Percentiles rank a stretch among this genome's conserved stretches.
Conservation (phyloP, 257 asterid genomes). For the Nicotiana attenuata region DNA sequence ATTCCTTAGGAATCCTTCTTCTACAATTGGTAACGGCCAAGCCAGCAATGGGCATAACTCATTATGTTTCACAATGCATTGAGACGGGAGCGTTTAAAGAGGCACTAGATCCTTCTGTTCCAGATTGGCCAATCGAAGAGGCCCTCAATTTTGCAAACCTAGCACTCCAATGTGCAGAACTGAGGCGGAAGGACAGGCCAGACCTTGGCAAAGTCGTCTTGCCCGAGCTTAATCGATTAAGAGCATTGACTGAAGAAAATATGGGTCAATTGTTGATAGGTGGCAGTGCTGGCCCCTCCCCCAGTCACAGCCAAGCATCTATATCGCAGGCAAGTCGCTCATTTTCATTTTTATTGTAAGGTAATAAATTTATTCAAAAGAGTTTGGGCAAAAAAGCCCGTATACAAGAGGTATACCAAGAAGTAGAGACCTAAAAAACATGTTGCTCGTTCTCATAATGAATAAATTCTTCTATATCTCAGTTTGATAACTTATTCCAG, state of each 20-base stretch:
- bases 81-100: slow-evolving; percentile 48
- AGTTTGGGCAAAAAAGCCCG: too few species aligned
- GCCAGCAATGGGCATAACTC: slow-evolving; percentile 77
- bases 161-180: slow-evolving; percentile 66
- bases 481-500: not conserved
- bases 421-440: too few species aligned
- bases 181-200: slow-evolving; percentile 80
- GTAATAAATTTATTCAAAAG: too few species aligned
- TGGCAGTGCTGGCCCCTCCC: slow-evolving; percentile 30
- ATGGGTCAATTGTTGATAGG: slow-evolving; percentile 31
- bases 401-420: too few species aligned
- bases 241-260: slow-evolving; percentile 47
- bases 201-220: slow-evolving; percentile 58
- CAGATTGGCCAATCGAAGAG: slow-evolving; percentile 80
- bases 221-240: slow-evolving; percentile 55
- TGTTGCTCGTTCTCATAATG: not conserved
- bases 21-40: slow-evolving; percentile 64
- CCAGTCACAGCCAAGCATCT: slow-evolving; percentile 29
- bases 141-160: slow-evolving; percentile 47
- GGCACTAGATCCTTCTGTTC: slow-evolving; percentile 53
- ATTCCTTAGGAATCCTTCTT: slow-evolving; percentile 70
- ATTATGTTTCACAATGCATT: slow-evolving; percentile 36
- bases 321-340: slow-evolving; percentile 22
- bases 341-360: not conserved
- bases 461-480: not conserved